Percentiles rank a stretch among this genome's conserved stretches.
Evolutionary conservation across 345 rosid genomes (phyloP).

Genomic region (Dimocarpus longan): DNA sequence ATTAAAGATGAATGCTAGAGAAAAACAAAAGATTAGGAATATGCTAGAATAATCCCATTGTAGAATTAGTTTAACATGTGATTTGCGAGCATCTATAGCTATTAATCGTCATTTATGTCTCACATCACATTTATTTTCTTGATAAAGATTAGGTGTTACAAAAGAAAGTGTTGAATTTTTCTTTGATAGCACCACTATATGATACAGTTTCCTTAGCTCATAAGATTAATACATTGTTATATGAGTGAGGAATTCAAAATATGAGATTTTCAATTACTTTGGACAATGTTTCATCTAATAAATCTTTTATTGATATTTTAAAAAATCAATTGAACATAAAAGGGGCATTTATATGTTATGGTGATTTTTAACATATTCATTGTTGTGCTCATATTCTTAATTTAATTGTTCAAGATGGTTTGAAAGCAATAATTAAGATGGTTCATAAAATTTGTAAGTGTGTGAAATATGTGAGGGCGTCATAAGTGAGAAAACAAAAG

Average conservation of each 20-base stretch:
- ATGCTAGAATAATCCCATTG: background rate
- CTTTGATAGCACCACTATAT: background rate
- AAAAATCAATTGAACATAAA: background rate
- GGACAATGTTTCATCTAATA: background rate
- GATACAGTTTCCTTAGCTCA: background rate
- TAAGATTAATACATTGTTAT: background rate
- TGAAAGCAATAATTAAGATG: too few relatives aligned
- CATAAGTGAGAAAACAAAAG: background rate
- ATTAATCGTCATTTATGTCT: background rate
- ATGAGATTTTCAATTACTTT: background rate
- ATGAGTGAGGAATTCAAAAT: background rate
- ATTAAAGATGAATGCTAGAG: background rate
- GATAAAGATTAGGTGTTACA: background rate
- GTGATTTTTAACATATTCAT: background rate
- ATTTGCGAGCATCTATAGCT: background rate
- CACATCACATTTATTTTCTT: background rate
- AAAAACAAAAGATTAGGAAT: background rate
- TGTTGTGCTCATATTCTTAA: background rate
- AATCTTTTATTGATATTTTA: background rate
- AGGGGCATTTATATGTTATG: background rate
- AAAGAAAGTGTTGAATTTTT: background rate
- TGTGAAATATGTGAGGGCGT: too few relatives aligned
- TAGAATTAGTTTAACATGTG: background rate
- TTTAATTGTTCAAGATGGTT: background rate
- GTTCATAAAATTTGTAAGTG: too few relatives aligned